These are phyloP conservation scores for Circinella minor DNA, from an alignment of 371 early-diverging fungal genomes.

Conservation along the genomic window DNA sequence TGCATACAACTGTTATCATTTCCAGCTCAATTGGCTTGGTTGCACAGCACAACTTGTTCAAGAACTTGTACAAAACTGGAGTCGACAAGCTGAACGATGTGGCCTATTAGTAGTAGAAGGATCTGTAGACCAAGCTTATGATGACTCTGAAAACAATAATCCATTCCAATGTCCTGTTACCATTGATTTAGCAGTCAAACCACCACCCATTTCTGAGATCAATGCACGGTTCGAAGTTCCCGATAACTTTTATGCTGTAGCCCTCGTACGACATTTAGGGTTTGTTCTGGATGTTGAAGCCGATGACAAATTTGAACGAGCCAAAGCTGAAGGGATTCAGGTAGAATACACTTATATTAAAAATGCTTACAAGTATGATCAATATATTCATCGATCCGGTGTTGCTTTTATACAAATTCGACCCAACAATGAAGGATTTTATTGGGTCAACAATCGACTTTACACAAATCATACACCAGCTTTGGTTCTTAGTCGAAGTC, in stretches of 20 bases:
- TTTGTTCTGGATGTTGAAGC: constrained; percentile 96
- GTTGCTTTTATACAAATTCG: constrained; percentile 91
- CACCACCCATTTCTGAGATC: constrained; percentile 62
- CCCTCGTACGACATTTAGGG: constrained; percentile 79
- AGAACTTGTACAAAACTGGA: constrained; percentile 86
- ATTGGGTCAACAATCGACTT: constrained; percentile 91
- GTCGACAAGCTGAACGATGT: constrained; percentile 83
- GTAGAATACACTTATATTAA: constrained; percentile 75
- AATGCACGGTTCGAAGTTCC: constrained; percentile 62
- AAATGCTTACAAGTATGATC: constrained; percentile 76
- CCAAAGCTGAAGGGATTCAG: constrained; percentile 51
- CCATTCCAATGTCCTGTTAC: constrained; percentile 88
- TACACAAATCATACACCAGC: constrained; percentile 71
- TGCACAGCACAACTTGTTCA: constrained; percentile 92
- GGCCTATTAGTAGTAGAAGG: constrained; percentile 93
- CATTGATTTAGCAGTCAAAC: constrained; percentile 67
- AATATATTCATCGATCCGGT: constrained; percentile 92
- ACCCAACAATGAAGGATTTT: constrained; percentile 74
- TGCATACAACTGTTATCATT: constrained; percentile 86
- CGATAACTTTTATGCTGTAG: constrained; percentile 77
- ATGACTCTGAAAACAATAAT: constrained; percentile 73
- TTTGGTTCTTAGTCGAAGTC: constrained; percentile 38
- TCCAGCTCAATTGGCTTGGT: constrained; percentile 94
- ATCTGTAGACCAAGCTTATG: constrained; percentile 81
- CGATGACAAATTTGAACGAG: constrained; percentile 64